Base-by-base conservation (phyloP, 345 rosid species). In the Eutrema heterophyllum region DNA sequence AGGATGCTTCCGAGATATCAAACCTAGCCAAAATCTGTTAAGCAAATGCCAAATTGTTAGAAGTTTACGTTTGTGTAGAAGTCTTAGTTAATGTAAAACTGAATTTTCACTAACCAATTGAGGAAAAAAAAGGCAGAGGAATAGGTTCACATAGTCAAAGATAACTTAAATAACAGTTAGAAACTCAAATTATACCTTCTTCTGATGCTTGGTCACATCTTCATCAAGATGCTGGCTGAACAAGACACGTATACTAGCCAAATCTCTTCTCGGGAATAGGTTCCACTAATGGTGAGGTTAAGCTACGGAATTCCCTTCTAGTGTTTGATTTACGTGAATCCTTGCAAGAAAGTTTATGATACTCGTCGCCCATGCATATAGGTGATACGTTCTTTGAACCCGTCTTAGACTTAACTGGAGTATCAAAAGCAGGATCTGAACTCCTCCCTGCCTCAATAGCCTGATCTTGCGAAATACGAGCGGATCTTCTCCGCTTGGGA, bases 161-260 rank as follows among this genome's bases (percentile, higher is more conserved):
- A 35, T 33, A 73, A 29, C 54, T 50, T 0, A 60, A 72, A 9
- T 24, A 46, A 26, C 16, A 16, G 18, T 43, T 45, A 55, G 44
- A 72, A 71, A 32, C 30, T 38, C n/a, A 44, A 65, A 13, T 49
- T 27, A 62, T 79, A 95, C 99, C 96, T 92, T 92, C 74, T 71
- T 86, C 84, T 86, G 97, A 71, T 86, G 96, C 83, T 81, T 88
- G 69, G 85, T 67, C 75, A 81, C 83, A 58, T 87, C 88, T 58
- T 83, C 96, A 72, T 92, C 89, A 83, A 95, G 81, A 82, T 90
- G 99, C 61, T 85, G 88, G 89, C 99, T 95, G 80, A 85, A 88
- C 73, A 95, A 72, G 74, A 90, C 87, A 67, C 85, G 54, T 72
- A 95, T 68, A 71, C 79, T 78, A 57, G 81, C 61, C 89, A 92